Conservation (phyloP, 768 basidiomycete genomes). For the Phanerochaete sordida region DNA sequence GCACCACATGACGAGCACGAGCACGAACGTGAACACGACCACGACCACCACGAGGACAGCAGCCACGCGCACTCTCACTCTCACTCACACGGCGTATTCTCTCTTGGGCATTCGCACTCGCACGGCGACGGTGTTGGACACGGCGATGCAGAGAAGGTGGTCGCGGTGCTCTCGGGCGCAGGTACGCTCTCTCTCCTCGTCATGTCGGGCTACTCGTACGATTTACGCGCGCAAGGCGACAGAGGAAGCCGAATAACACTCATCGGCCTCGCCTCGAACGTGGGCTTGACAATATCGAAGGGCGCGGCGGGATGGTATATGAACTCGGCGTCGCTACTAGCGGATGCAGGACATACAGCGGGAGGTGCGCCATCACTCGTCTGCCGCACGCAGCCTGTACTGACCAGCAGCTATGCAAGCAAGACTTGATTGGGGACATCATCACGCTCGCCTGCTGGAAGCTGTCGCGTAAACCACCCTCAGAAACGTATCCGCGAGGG, state of each 20-base stretch:
- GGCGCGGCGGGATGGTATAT: slow-evolving; percentile 85
- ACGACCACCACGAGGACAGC: slow-evolving; percentile 35
- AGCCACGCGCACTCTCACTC: slow-evolving; percentile 54
- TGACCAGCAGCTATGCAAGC: neutral
- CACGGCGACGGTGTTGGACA: slow-evolving; percentile 54
- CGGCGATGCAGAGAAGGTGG: slow-evolving; percentile 59
- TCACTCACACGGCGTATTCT: slow-evolving; percentile 54
- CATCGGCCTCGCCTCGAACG: slow-evolving; percentile 78
- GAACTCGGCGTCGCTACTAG: slow-evolving; percentile 88
- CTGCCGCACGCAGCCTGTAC: neutral
- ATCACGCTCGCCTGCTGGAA: slow-evolving; percentile 89
- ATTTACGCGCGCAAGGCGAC: slow-evolving; percentile 50
- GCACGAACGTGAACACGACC: slow-evolving; percentile 22
- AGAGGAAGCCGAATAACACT: slow-evolving; percentile 82
- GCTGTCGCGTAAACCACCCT: slow-evolving; percentile 78
- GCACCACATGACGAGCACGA: slow-evolving; percentile 2
- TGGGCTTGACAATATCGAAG: slow-evolving; percentile 79
- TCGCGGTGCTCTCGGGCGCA: slow-evolving; percentile 62
- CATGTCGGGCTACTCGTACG: neutral
- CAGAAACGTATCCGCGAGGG: slow-evolving; percentile 78
- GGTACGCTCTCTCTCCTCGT: slow-evolving; percentile 37
- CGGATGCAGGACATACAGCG: slow-evolving; percentile 90
- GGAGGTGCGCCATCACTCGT: slow-evolving; percentile 55
- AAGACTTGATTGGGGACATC: slow-evolving; percentile 86
- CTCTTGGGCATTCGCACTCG: slow-evolving; percentile 53